phyloP scores from a whole-genome alignment of 805 yeast species.

The Wickerhamiella australiensis region DNA sequence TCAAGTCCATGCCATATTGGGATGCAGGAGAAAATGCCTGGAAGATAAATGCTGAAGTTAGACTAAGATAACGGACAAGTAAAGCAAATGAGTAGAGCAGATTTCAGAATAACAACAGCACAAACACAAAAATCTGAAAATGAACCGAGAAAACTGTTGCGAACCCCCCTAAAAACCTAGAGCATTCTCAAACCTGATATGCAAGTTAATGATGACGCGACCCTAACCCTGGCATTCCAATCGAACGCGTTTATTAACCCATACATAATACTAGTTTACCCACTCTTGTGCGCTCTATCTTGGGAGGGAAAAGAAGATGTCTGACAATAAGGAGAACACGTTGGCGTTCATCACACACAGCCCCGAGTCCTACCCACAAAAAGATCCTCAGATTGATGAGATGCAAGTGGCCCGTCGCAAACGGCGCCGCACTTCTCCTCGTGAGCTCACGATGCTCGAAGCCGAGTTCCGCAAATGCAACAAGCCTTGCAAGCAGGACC shows the following conservation, averaged over 20 bases:
- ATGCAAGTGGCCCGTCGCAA: slow-evolving; percentile 89
- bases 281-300: background rate
- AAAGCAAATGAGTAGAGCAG: background rate
- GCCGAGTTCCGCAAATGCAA: slow-evolving; percentile 61
- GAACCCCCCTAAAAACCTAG: too few relatives aligned
- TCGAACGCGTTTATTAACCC: slow-evolving; percentile 1
- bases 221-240: slow-evolving; percentile 5
- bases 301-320: background rate
- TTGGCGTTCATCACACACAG: slow-evolving; percentile 85
- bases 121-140: too few relatives aligned
- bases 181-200: background rate
- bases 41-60: too few relatives aligned
- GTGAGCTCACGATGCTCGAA: slow-evolving; percentile 71
- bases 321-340: slow-evolving; percentile 10
- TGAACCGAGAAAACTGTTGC: too few relatives aligned
- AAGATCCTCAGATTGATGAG: slow-evolving; percentile 68
- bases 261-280: slow-evolving; percentile 1
- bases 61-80: background rate
- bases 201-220: background rate
- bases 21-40: background rate
- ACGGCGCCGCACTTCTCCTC: slow-evolving; percentile 87
- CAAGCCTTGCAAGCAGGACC: slow-evolving; percentile 67
- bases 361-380: slow-evolving; percentile 72
- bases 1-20: background rate
- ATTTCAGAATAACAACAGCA: too few relatives aligned